A percentile compares a stretch with the other conserved stretches of the same genome.
Evolutionary conservation across 2,329 filamentous ascomycete genomes (phyloP).

Genomic region (Fusarium equiseti): DNA sequence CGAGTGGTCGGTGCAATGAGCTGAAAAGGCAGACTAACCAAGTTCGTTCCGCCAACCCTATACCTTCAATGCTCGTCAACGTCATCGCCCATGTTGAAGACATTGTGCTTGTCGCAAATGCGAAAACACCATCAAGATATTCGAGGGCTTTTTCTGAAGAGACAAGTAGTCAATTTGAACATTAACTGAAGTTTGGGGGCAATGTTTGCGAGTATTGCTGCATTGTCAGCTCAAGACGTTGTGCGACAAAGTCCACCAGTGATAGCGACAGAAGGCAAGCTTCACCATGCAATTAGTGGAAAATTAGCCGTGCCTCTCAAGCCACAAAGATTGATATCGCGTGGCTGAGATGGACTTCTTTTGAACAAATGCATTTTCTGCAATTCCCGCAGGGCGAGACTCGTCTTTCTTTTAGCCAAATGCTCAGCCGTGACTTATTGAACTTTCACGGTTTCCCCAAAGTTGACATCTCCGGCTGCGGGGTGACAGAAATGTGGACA

Average conservation of each 20-base stretch:
- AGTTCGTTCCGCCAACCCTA: conserved; percentile 16
- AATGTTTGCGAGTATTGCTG: not conserved
- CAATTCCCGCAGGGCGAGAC: conserved; percentile 17
- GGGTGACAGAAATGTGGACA: not conserved
- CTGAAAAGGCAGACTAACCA: not conserved
- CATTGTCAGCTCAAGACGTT: not conserved
- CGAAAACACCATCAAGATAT: not conserved
- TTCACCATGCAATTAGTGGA: conserved; percentile 18
- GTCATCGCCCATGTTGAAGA: no score
- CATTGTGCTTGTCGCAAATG: not conserved
- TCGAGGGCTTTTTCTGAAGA: not conserved
- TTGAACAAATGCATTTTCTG: not conserved
- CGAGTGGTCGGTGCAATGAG: not conserved
- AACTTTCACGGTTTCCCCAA: conserved; percentile 23
- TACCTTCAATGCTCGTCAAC: not conserved
- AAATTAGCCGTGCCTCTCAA: conserved; percentile 2
- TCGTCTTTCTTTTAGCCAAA: conserved; percentile 2
- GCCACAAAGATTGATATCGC: not conserved
- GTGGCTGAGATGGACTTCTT: conserved; percentile 9
- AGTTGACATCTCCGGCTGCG: conserved; percentile 1
- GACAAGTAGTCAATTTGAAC: no score
- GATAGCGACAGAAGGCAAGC: fast-evolving
- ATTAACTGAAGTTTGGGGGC: no score
- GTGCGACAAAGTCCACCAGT: conserved; percentile 10
- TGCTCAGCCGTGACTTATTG: conserved; percentile 8